Evolutionary conservation across 139 green algal genomes (phyloP).

Genomic region (Micractinium sp.): DNA sequence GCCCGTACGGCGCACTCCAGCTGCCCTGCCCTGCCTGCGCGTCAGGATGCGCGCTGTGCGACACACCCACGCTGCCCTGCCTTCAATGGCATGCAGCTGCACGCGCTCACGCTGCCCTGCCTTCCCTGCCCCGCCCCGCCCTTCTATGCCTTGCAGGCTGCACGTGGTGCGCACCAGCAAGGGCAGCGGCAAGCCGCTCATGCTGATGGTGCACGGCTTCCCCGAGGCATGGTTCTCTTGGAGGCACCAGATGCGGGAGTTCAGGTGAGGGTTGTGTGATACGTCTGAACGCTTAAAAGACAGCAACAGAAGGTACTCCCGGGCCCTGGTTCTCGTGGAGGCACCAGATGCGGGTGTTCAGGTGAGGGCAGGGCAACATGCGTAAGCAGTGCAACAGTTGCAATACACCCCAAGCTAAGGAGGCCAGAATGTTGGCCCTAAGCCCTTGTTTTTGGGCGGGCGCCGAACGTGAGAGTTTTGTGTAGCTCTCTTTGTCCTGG

Average conservation of each 20-base stretch:
- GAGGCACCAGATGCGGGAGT: slow-evolving; percentile 45
- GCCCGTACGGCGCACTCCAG: background rate
- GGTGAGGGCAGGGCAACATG: slow-evolving; percentile 16
- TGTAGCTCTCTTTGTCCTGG: background rate
- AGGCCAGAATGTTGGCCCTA: too few species aligned
- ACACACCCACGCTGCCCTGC: too few species aligned
- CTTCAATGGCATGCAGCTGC: background rate
- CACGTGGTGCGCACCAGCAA: slow-evolving; percentile 22
- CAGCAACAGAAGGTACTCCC: too few species aligned
- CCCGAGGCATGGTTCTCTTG: slow-evolving; percentile 63
- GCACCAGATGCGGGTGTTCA: slow-evolving; percentile 39
- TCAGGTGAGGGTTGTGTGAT: slow-evolving; percentile 37
- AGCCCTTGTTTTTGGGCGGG: too few species aligned
- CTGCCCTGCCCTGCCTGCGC: background rate
- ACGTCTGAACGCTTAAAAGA: background rate
- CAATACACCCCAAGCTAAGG: too few species aligned
- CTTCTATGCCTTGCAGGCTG: background rate
- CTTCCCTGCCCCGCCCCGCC: background rate
- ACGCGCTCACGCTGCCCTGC: background rate
- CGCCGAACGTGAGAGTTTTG: too few species aligned
- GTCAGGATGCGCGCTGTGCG: too few species aligned
- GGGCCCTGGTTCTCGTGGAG: slow-evolving; percentile 35
- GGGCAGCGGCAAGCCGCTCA: slow-evolving; percentile 50
- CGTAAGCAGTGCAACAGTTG: too few species aligned
- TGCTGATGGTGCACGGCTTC: slow-evolving; percentile 79